These are phyloP conservation scores for Ensete glaucum DNA, from an alignment of 176 grass and related monocot genomes.

Conservation along the genomic window DNA sequence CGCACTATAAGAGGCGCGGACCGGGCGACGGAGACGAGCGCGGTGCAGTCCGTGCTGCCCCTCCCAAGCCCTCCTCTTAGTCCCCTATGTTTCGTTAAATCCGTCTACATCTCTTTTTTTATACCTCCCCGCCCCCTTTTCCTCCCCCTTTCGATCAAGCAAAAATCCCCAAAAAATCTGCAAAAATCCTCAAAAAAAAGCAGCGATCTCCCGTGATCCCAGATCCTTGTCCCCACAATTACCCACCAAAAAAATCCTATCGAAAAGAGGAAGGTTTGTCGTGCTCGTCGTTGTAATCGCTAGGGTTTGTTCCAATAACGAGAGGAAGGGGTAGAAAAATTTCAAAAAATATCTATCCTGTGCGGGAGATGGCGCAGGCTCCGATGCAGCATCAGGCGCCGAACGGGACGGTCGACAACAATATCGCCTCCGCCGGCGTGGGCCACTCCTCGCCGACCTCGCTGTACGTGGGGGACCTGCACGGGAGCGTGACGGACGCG, in stretches of 20 bases:
- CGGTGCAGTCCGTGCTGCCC: slow-evolving; percentile 6
- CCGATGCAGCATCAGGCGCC: slow-evolving; percentile 19
- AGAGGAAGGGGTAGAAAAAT: background rate
- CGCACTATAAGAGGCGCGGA: background rate
- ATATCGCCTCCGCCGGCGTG: slow-evolving; percentile 19
- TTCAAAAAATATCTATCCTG: background rate
- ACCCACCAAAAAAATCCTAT: background rate
- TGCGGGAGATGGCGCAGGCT: slow-evolving; percentile 17
- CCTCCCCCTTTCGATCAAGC: background rate
- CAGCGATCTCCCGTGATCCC: background rate
- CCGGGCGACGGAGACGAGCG: background rate
- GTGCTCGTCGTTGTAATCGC: background rate
- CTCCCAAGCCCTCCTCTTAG: slow-evolving; percentile 11
- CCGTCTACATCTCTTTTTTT: slow-evolving; percentile 2
- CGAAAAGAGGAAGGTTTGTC: slow-evolving; percentile 10
- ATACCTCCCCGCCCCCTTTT: background rate
- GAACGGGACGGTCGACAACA: slow-evolving; percentile 17
- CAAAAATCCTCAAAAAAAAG: background rate
- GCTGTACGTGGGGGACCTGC: slow-evolving; percentile 90
- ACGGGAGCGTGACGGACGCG: slow-evolving; percentile 48
- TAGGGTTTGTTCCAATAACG: background rate
- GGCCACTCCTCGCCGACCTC: slow-evolving; percentile 36
- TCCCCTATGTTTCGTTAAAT: background rate
- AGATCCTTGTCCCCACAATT: background rate
- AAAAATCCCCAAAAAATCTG: slow-evolving; percentile 14